phyloP scores from a whole-genome alignment of 129 eudicot species.

The Erigeron canadensis region DNA sequence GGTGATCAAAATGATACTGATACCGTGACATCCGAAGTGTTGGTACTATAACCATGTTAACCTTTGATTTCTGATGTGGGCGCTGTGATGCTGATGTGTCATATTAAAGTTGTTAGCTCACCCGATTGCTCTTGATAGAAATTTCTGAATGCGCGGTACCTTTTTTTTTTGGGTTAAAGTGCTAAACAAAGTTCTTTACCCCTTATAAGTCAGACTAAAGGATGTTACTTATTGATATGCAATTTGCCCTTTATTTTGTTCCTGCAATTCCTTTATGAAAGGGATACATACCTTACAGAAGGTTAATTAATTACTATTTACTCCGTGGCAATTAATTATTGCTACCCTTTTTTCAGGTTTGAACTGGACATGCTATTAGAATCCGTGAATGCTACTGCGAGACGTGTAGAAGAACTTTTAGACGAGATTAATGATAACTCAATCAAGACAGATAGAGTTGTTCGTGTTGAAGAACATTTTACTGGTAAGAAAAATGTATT shows the following conservation, averaged over 20 bases:
- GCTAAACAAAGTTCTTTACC: neutral
- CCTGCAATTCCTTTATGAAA: neutral
- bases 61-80: neutral
- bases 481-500: slow-evolving; percentile 50
- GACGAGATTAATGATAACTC: slow-evolving; percentile 58
- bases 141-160: neutral
- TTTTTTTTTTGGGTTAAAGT: neutral
- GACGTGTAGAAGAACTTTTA: slow-evolving; percentile 70
- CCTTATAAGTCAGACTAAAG: neutral
- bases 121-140: neutral
- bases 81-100: neutral
- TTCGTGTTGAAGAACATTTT: slow-evolving; percentile 67
- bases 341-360: slow-evolving; percentile 51
- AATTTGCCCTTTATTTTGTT: neutral
- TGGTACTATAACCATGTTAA: slow-evolving; percentile 1
- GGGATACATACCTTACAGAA: slow-evolving; percentile 14
- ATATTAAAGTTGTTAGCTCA: neutral
- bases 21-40: neutral
- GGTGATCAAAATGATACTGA: neutral
- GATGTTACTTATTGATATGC: neutral
- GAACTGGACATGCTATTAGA: slow-evolving; percentile 91
- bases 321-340: slow-evolving; percentile 14
- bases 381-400: slow-evolving; percentile 70
- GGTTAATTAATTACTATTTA: slow-evolving; percentile 1
- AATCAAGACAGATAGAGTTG: slow-evolving; percentile 40